Conservation (phyloP, 768 basidiomycete species). For the Auricularia cornea region DNA sequence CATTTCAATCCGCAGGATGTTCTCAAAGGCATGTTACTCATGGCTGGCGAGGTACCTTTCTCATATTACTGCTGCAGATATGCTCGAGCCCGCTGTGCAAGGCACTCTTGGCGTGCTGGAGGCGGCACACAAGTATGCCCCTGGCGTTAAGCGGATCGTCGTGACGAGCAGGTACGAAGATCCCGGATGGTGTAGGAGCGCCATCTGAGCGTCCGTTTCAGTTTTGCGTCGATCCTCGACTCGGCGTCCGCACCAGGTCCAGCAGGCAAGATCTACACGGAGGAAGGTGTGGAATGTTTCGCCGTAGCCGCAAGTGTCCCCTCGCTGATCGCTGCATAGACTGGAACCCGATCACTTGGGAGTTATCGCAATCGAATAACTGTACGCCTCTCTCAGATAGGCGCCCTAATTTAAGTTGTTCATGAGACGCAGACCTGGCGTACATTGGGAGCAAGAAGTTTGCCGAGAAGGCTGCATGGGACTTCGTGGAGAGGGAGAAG, state of each 20-base stretch:
- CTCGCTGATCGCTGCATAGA: neutral
- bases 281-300: neutral
- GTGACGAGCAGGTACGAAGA: conserved; percentile 11
- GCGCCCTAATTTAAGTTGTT: no score
- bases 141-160: conserved; percentile 9
- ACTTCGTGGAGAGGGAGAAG: neutral
- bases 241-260: neutral
- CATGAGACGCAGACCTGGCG: neutral
- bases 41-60: no score
- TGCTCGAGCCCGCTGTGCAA: conserved; percentile 13
- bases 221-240: neutral
- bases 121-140: conserved; percentile 6
- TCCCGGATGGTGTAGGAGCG: neutral
- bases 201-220: conserved; percentile 6
- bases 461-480: conserved; percentile 5
- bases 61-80: neutral
- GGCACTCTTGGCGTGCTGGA: conserved; percentile 14
- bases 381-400: conserved; percentile 5
- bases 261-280: neutral
- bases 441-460: neutral
- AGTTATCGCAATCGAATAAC: neutral
- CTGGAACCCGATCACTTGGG: conserved; percentile 3
- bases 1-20: conserved; percentile 33
- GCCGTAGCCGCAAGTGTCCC: neutral
- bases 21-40: conserved; percentile 30